Conservation (phyloP, 495 filamentous ascomycete species). For the Achaetomiella virescens region DNA sequence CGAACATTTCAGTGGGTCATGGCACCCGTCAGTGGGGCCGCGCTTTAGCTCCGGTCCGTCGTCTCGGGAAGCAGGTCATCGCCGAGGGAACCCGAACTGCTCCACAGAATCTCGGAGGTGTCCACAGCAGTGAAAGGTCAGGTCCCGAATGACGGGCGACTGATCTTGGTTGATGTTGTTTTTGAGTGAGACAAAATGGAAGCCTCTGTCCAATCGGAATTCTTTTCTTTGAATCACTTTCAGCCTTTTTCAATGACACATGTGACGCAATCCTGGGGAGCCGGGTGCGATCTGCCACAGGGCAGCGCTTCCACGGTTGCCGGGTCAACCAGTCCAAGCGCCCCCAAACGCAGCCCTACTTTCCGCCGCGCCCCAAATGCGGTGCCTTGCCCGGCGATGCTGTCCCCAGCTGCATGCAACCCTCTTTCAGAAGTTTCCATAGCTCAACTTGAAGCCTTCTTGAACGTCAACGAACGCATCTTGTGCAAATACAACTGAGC, state of each 20-base stretch:
- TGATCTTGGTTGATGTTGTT: too few relatives aligned
- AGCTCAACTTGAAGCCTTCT: not conserved
- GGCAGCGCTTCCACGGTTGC: slow-evolving; percentile 14
- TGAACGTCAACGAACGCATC: not conserved
- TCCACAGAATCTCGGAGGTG: not conserved
- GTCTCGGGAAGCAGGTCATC: slow-evolving; percentile 5
- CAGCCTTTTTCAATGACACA: too few relatives aligned
- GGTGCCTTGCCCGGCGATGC: not conserved
- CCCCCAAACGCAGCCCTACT: not conserved
- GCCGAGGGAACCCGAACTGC: slow-evolving; percentile 6
- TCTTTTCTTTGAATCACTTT: too few relatives aligned
- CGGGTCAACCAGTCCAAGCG: slow-evolving; percentile 6
- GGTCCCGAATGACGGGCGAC: too few relatives aligned
- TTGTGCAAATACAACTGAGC: not conserved
- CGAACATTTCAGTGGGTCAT: slow-evolving; percentile 5
- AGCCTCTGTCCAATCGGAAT: not conserved
- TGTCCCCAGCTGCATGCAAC: not conserved
- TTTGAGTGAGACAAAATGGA: too few relatives aligned
- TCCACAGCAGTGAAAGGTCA: too few relatives aligned
- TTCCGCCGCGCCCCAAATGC: not conserved
- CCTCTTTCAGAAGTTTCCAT: not conserved
- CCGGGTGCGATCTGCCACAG: too few relatives aligned
- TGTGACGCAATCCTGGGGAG: too few relatives aligned
- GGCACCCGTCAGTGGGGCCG: not conserved
- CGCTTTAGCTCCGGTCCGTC: not conserved